Base-by-base conservation (phyloP, 164 flowering plant genomes). In the Cinnamomum micranthum region DNA sequence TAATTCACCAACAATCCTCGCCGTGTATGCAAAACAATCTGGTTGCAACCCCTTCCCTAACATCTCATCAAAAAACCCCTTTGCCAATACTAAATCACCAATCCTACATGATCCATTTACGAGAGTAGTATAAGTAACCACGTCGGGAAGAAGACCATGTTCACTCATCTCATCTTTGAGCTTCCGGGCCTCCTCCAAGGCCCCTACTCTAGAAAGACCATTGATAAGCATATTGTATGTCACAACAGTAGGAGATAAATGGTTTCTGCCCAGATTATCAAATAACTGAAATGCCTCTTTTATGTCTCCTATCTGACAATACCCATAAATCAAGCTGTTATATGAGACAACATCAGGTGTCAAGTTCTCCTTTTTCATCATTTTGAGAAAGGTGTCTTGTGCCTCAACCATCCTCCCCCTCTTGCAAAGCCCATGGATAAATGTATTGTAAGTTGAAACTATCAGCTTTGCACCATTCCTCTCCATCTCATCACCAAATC, bases 201-300 rank as follows among this genome's bases (percentile, higher is more conserved):
- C 68, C 19, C 92, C 91, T 6, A 66, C 14, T 81, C 81, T 77
- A 70, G 90, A 87, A 65, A 86, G 82, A 64, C 94, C 93, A 72
- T 87, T 77, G 19, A 92, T 84, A 52, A 92, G 80, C 2, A 87
- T 86, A 79, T 92, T 92, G 74, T 90, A 90, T 1, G 97, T 92
- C 59, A 92, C 75, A 28, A 76, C 73, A 66, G 87, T 83, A 23
- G 93, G 94, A 74, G 58, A 35, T 6, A 88, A 78, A 25, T 71
- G 67, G 22, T 65, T 80, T 50, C 60, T 33, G 67, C 73, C 81
- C 50, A 90, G 75, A 66, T 89, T 88, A 50, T 83, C 82, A 70
- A 90, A 83, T 79, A 92, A 83, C 6, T 69, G 73, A 69, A 87
- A 83, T 31, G 97, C 92, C 75, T 88, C 86, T 50, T 33, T 51